Base-by-base conservation (phyloP, 177 flowering plant species). In the Vitis hybrid region DNA sequence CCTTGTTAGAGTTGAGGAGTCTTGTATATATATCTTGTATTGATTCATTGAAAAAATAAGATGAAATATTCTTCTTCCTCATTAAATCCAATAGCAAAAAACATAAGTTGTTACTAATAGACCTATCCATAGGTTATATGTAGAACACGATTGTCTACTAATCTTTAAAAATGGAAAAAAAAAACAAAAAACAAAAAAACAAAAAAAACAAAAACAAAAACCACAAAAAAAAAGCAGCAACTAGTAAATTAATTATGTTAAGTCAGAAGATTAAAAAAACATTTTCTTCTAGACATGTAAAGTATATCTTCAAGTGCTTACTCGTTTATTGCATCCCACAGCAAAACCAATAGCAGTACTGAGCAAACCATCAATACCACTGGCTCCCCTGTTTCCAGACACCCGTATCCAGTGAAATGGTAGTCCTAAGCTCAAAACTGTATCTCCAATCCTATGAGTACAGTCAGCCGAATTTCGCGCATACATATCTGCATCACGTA, bases 351-450 rank as follows among this genome's bases (percentile, higher is more conserved):
- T 69, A 26, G 97, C 92, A 18, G 99, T 82, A 81, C 99, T 95
- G 45, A 95, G 86, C 79, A 95, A 81, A 72, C 99, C 99, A 83
- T 95, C 99, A 81, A 95, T 95, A 26, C 99, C 99, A 86, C 99
- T 91, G 64, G 93, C 98, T 67, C 99, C 99, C 76, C 99, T 83
- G 71, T 95, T 95, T 52, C 86, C 97, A 62, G 86, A 79, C 18
- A 86, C 87, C 51, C 71, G 80, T 64, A 88, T 82, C 74, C 85
- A 71, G 15, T 76, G 81, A 75, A 77, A 86, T 49, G 80, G 78
- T 21, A 87, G 69, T 52, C 77, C 82, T 64, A 72, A 81, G 67
- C 73, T 78, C 19, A 73, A 64, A 78, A 76, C 30, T 18, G 54
- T n/a, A 64, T 75, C 60, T 19, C 69, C 26, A 79, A 19, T 17